phyloP scores from a whole-genome alignment of 176 grass and related monocot genomes.

The Areca catechu region DNA sequence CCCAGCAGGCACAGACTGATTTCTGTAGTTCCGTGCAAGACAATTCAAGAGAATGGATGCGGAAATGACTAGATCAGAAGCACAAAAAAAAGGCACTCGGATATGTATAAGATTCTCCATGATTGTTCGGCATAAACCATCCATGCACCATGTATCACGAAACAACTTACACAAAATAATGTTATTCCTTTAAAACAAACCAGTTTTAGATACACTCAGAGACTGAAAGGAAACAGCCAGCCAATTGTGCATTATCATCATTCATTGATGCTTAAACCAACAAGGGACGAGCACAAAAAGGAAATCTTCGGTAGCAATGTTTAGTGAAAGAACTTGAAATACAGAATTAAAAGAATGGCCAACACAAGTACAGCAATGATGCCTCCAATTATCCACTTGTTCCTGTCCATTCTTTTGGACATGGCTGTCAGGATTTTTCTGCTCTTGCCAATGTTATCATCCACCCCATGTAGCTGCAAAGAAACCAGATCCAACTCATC shows the following conservation, averaged over 20 bases:
- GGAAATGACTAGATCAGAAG: too few species aligned
- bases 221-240: neutral
- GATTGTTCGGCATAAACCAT: too few species aligned
- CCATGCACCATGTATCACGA: too few species aligned
- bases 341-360: conserved; percentile 79
- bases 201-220: too few species aligned
- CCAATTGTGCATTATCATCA: neutral
- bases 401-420: conserved; percentile 95
- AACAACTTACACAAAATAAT: too few species aligned
- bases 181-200: too few species aligned
- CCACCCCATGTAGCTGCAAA: conserved; percentile 74
- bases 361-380: conserved; percentile 51
- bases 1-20: too few species aligned
- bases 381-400: conserved; percentile 86
- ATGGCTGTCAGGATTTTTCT: conserved; percentile 77
- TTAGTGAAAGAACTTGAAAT: conserved; percentile 57
- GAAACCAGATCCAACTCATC: neutral
- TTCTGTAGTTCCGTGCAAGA: too few species aligned
- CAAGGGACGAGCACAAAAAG: too few species aligned
- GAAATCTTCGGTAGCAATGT: neutral
- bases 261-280: neutral
- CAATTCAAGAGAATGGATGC: too few species aligned
- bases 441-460: conserved; percentile 87
- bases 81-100: too few species aligned
- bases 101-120: too few species aligned